phyloP scores from a whole-genome alignment of 495 filamentous ascomycete species.

The Endocarpon pusillum region DNA sequence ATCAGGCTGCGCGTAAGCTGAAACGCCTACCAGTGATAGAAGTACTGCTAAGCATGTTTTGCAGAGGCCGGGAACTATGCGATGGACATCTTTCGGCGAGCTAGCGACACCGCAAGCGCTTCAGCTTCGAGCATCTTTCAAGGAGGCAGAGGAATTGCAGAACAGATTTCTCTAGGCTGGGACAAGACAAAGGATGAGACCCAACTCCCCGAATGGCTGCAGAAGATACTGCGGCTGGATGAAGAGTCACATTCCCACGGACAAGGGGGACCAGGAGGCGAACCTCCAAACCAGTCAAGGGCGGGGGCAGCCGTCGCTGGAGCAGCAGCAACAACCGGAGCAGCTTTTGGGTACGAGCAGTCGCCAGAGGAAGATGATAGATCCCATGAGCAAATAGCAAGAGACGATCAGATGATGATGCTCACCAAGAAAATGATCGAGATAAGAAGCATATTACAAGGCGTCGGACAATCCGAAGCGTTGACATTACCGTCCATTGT shows the following conservation, averaged over 20 bases:
- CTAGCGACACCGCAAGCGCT: conserved; percentile 47
- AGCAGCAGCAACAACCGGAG: conserved; percentile 44
- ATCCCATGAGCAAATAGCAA: conserved; percentile 43
- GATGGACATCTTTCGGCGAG: conserved; percentile 54
- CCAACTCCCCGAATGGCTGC: conserved; percentile 73
- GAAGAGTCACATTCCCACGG: conserved; percentile 26
- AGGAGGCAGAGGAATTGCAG: conserved; percentile 52
- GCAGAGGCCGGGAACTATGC: conserved; percentile 81
- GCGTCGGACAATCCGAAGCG: conserved; percentile 75
- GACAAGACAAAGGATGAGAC: conserved; percentile 62
- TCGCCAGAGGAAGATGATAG: conserved; percentile 54
- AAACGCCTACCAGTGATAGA: conserved; percentile 1
- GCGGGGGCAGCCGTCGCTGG: conserved; percentile 30
- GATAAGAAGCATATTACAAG: conserved; percentile 77
- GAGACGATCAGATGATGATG: conserved; percentile 99
- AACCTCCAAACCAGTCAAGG: conserved; percentile 46
- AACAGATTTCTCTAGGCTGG: conserved; percentile 67
- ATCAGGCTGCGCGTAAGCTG: conserved; percentile 76
- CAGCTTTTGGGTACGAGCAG: conserved; percentile 62
- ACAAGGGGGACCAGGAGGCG: conserved; percentile 24
- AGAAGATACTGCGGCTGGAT: conserved; percentile 46
- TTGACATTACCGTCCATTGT: conserved; percentile 89
- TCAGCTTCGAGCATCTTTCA: conserved; percentile 50
- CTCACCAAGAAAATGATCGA: conserved; percentile 99
- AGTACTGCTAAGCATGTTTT: conserved; percentile 13